Base-by-base conservation (phyloP, 768 basidiomycete species). In the Lentinus tigrinus region DNA sequence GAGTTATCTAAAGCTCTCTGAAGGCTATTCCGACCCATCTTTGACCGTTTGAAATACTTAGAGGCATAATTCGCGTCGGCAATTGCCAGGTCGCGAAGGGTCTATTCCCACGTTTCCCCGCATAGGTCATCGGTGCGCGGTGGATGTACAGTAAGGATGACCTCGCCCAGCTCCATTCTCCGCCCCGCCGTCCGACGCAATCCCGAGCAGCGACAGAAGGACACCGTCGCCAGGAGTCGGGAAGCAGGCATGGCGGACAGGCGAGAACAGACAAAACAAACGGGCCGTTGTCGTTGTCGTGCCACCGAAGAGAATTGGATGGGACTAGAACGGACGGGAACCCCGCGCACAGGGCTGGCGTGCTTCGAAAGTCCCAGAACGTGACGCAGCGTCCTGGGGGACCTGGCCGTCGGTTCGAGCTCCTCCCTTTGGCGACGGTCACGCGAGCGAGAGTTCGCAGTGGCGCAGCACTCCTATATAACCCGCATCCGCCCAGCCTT, bases 81-180 rank as follows among this genome's bases (percentile, higher is more conserved):
- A 60, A 43, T 34, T 50, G 53, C 53, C 58, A 26, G 52, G 42
- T 19, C 54, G 2, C 8, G 55, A 8, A 21, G 40, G 17, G 21
- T 5, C 16, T 47, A 37, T 64, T 68, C 67, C 57, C 67, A 68
- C 67, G 64, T 36, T 68, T 64, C 67, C 67, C 67, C 67, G 63
- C 67, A 68, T 63, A 63, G 57, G 62, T 62, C 62, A 63, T 64
- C 34, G 52, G 48, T 40, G 37, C 26, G 43, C n/a, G n/a, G n/a
- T n/a, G n/a, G n/a, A n/a, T n/a, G n/a, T n/a, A n/a, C n/a, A n/a
- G 34, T 37, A 46, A 31, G 11, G 7, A 58, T 54, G 57, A 56
- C 57, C 49, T 54, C 53, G 52, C 23, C 50, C 24, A 40, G 52
- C 62, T 54, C 56, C 56, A 57, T 42, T n/a, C n/a, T n/a, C n/a